Conservation (phyloP, 306 rosid species). For the Prinsepia uniflora region DNA sequence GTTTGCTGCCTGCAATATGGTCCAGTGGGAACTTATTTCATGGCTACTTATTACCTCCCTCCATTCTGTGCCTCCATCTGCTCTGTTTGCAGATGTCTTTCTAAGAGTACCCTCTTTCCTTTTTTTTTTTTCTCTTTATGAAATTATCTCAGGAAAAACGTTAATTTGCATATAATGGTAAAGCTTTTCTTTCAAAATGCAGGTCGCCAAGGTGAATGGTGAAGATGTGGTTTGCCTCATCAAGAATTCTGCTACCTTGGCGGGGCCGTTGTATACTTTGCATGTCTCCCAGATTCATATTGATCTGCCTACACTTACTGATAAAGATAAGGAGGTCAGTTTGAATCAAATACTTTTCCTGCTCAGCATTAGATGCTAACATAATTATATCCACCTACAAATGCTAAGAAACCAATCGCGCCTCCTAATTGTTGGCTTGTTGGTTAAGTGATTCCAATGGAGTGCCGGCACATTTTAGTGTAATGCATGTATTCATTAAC, state of each 20-base stretch:
- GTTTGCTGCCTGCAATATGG: neutral
- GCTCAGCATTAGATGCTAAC: neutral
- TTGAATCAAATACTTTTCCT: neutral
- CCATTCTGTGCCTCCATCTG: neutral
- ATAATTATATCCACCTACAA: neutral
- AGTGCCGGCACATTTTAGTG: neutral
- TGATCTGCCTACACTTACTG: conserved; percentile 50
- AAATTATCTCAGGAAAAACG: neutral
- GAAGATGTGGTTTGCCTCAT: conserved; percentile 47
- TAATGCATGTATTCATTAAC: neutral
- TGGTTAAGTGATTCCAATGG: neutral
- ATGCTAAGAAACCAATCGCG: neutral
- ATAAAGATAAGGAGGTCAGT: conserved; percentile 49
- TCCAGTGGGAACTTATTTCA: neutral
- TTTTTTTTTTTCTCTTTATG: neutral
- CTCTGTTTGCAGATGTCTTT: neutral
- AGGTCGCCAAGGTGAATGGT: conserved; percentile 45
- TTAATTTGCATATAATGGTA: neutral
- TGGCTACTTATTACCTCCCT: neutral
- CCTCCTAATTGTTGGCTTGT: neutral
- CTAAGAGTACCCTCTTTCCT: conserved; percentile 2
- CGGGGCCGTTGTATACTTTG: conserved; percentile 48
- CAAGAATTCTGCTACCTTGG: conserved; percentile 47
- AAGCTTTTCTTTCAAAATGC: conserved; percentile 16
- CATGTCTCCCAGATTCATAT: conserved; percentile 48